Evolutionary conservation across 805 yeast genomes (phyloP).

Genomic region (Wickerhamomyces alni): DNA sequence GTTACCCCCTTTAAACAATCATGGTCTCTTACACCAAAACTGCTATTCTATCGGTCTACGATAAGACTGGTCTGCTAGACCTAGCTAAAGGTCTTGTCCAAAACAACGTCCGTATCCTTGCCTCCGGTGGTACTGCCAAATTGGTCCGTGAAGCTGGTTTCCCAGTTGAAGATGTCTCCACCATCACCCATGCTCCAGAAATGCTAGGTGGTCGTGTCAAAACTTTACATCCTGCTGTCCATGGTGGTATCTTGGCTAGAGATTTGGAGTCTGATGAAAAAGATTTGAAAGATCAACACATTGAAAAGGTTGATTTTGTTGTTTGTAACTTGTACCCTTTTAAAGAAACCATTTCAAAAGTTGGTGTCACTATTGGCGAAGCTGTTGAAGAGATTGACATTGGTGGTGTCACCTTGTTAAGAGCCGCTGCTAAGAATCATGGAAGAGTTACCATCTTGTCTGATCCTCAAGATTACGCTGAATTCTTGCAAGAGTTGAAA

Average conservation of each 20-base stretch:
- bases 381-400: conserved; percentile 98
- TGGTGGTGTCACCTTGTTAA: conserved; percentile 93
- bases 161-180: conserved; percentile 92
- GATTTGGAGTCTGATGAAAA: conserved; percentile 84
- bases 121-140: conserved; percentile 96
- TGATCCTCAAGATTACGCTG: conserved; percentile 91
- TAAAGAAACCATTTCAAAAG: conserved; percentile 94
- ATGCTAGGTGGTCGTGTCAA: conserved; percentile 98
- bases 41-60: conserved; percentile 94
- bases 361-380: conserved; percentile 91
- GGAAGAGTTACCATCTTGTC: conserved; percentile 91
- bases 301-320: conserved; percentile 93
- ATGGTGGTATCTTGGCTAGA: conserved; percentile 95
- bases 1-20: conserved; percentile 1
- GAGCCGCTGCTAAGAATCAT: conserved; percentile 99
- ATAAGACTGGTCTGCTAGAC: conserved; percentile 93
- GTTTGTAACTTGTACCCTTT: conserved; percentile 98
- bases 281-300: conserved; percentile 83
- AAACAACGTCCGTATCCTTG: conserved; percentile 85
- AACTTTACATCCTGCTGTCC: conserved; percentile 98
- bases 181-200: conserved; percentile 97
- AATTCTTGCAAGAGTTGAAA: conserved; percentile 72
- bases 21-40: conserved; percentile 52
- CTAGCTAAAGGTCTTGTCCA: conserved; percentile 91
- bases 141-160: conserved; percentile 95